Percentiles rank a stretch among this genome's conserved stretches.
Conservation (phyloP, 768 basidiomycete genomes). For the Trametes maxima region DNA sequence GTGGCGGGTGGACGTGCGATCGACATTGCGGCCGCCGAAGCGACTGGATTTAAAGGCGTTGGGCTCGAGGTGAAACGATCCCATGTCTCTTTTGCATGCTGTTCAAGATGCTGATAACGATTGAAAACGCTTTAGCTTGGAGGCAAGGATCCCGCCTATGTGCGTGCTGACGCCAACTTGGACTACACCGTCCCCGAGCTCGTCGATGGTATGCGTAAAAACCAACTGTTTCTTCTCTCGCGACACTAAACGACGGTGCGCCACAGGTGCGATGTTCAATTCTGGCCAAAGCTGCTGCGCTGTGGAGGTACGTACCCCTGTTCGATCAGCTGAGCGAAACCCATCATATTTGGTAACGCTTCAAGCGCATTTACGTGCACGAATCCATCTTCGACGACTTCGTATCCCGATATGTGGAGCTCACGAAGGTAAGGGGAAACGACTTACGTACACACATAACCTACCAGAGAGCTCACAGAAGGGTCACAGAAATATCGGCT, state of each 20-base stretch:
- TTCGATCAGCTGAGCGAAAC: neutral
- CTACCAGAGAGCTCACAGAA: neutral
- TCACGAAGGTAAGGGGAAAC: constrained; percentile 56
- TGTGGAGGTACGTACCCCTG: constrained; percentile 66
- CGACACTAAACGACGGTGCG: neutral
- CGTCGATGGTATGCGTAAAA: constrained; percentile 71
- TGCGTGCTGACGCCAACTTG: constrained; percentile 83
- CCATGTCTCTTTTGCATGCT: no score
- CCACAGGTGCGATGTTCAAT: constrained; percentile 87
- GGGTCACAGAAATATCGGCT: constrained; percentile 69
- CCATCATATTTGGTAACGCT: neutral
- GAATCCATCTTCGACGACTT: constrained; percentile 80
- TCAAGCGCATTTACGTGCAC: constrained; percentile 91
- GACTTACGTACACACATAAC: neutral
- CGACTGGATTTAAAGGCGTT: constrained; percentile 80
- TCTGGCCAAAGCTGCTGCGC: constrained; percentile 98
- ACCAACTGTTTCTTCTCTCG: neutral
- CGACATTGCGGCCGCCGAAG: constrained; percentile 65
- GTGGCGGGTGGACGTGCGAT: constrained; percentile 79
- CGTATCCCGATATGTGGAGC: constrained; percentile 67
- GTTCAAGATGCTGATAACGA: neutral
- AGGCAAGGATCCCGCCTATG: constrained; percentile 98
- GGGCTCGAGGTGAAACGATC: constrained; percentile 66
- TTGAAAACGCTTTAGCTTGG: constrained; percentile 62
- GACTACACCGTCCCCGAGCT: constrained; percentile 83